Percentiles rank a stretch among this genome's conserved stretches.
These are phyloP conservation scores for Neoscytalidium dimidiatum DNA, from an alignment of 2,329 filamentous ascomycete genomes.

Conservation along the genomic window DNA sequence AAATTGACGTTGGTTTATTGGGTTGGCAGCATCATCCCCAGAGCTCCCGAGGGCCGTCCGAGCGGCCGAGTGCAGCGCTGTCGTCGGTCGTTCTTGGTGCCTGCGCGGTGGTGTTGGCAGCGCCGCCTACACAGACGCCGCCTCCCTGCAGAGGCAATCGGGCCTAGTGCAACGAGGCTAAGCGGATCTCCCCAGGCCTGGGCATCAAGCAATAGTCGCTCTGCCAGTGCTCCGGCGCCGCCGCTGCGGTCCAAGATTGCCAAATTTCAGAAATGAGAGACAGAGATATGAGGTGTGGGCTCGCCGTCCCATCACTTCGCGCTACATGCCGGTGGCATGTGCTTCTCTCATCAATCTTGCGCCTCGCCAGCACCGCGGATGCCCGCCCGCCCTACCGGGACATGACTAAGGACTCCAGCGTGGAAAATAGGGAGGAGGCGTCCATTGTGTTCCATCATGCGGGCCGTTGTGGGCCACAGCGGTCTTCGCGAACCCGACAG, in stretches of 20 bases:
- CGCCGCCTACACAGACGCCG: neutral
- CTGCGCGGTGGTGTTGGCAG: conserved; percentile 5
- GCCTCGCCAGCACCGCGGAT: neutral
- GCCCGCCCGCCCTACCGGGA: neutral
- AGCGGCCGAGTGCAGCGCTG: conserved; percentile 1
- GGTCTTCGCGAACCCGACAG: neutral
- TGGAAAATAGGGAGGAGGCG: neutral
- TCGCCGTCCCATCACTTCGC: conserved; percentile 3
- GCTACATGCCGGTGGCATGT: conserved; percentile 3
- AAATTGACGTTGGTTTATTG: neutral
- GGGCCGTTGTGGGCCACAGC: neutral
- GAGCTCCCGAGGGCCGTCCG: neutral
- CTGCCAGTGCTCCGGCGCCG: neutral
- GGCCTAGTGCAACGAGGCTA: conserved; percentile 4
- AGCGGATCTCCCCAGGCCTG: conserved; percentile 11
- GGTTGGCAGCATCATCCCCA: neutral
- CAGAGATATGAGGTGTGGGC: conserved; percentile 6
- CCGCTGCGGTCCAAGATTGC: neutral
- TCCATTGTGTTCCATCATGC: conserved; percentile 14
- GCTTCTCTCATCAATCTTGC: neutral
- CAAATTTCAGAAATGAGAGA: neutral
- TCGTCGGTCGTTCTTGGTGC: neutral
- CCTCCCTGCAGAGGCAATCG: neutral
- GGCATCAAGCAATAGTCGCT: neutral
- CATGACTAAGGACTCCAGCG: neutral